Base-by-base conservation (phyloP, 2,329 filamentous ascomycete species). In the Pyrenophora teres region DNA sequence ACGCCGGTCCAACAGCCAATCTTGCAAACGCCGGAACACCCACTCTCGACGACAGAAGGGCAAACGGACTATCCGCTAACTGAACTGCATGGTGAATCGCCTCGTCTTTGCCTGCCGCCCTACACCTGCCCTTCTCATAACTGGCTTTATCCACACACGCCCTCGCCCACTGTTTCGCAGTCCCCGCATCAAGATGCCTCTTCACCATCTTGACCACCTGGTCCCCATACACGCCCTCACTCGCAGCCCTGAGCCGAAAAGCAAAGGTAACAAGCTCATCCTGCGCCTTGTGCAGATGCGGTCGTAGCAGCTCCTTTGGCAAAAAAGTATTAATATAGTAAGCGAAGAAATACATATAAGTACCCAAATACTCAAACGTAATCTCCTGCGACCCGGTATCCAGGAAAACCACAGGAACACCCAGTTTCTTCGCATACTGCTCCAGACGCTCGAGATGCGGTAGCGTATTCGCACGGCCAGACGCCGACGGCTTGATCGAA, bases 301-400 rank as follows among this genome's bases (percentile, higher is more conserved):
- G 41, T 0, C 41, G 54, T 0, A 52, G 44, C 2, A 71, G 23
- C 1, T 58, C 56, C 6, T 48, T 3, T 0, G 68, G 64, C 2
- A 72, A 57, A 40, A 69, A 63, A 0, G 63, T 64, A 55, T 65
- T 56, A 44, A 69, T 59, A 59, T 72, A 72, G 58, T 65, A 70
- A 2, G 57, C 64, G 52, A 59, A 68, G 46, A 63, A 72, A 57
- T 62, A 70, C 56, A 72, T 65, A 49, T 72, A 72, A 0, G 54
- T 63, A 2, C 54, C 56, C 0, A 70, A 53, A 25, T 66, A 57
- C 6, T 58, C 49, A 48, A 49, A 57, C 1, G 44, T 50, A 25
- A 73, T 59, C 6, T 62, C 40, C 31, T 69, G 67, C 8, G 56
- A 54, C 7, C 43, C 23, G 7, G 60, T 54, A 47, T 71, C 68